Evolutionary conservation across 1,284 basidiomycete species (phyloP), one percentile per base, ranked within the genome.

Genomic region (Waitea zeae): DNA sequence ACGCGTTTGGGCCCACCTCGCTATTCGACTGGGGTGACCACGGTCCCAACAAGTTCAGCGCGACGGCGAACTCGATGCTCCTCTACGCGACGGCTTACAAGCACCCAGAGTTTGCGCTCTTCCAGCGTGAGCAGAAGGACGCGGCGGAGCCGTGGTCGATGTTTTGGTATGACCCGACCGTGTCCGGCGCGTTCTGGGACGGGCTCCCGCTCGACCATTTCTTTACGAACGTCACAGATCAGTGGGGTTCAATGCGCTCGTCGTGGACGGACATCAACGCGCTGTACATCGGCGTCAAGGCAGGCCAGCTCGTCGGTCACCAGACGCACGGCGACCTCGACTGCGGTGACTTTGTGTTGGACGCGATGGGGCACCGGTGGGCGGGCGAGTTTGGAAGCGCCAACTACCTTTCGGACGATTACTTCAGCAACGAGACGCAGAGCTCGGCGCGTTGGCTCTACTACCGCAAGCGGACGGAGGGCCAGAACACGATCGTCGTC

Each of bases 271-370:
- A 93, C 52, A 66, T 68, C 42, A 66, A 79, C 42, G 88, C 83
- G 1, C 51, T 84, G 15, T 96, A 72, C 55, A 74, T 90, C 41
- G 92, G 76, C 6, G 78, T 90, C 53, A 97, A 96, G 63, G 78
- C 82, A 2, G 86, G 89, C 30, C 67, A 61, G 43, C 62, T 78
- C 42, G 67, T 69, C 40, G 70, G 70, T 28, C 84, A 87, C 50
- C 87, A 95, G 61, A 89, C 84, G 1, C 90, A 96, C 57, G 89
- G 90, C 45, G 87, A 95, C 52, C 68, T 96, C 39, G 92, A 96
- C 51, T 69, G 67, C 35, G 92, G 92, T 45, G 86, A 92, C 59
- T 97, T 97, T 52, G 88, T 97, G 32, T 55, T 98, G 30, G 95
- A 99, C 52, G 92, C 90, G 12, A 61, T 96, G 47, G 93, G 92